Evolutionary conservation across 768 basidiomycete species (phyloP).

Genomic region (Lactarius trivialis): DNA sequence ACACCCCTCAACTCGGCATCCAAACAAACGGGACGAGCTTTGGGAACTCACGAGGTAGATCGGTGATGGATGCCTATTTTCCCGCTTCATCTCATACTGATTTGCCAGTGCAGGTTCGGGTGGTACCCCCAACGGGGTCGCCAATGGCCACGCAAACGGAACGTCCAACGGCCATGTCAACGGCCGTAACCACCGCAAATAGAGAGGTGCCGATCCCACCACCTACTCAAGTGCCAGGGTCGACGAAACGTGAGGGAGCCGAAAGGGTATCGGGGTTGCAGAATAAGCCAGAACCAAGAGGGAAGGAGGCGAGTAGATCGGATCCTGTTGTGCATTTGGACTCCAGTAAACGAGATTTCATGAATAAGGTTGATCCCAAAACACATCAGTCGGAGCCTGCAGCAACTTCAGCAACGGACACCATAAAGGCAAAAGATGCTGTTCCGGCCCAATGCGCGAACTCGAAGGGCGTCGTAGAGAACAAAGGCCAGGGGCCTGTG

Average conservation of each 20-base stretch:
- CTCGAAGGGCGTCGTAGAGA: neutral
- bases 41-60: slow-evolving; percentile 23
- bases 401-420: neutral
- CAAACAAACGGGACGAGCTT: slow-evolving; percentile 11
- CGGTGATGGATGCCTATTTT: slow-evolving; percentile 23
- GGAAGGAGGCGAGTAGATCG: slow-evolving; percentile 20
- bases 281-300: slow-evolving; percentile 1
- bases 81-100: slow-evolving; percentile 21
- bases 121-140: slow-evolving; percentile 8
- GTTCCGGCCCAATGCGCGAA: slow-evolving; percentile 3
- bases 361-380: slow-evolving; percentile 18
- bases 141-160: slow-evolving; percentile 18
- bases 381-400: slow-evolving; percentile 6
- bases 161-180: neutral
- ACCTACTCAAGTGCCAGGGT: slow-evolving; percentile 3
- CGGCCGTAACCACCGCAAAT: slow-evolving; percentile 3
- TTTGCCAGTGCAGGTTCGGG: slow-evolving; percentile 11
- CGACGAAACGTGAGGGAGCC: neutral
- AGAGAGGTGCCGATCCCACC: neutral
- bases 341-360: slow-evolving; percentile 20
- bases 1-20: slow-evolving; percentile 11
- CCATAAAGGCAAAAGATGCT: neutral
- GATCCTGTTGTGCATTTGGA: slow-evolving; percentile 19
- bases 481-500: slow-evolving; percentile 12
- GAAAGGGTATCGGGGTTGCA: neutral